Evolutionary conservation across 768 basidiomycete genomes (phyloP).

Genomic region (Boletus rubescentipes): DNA sequence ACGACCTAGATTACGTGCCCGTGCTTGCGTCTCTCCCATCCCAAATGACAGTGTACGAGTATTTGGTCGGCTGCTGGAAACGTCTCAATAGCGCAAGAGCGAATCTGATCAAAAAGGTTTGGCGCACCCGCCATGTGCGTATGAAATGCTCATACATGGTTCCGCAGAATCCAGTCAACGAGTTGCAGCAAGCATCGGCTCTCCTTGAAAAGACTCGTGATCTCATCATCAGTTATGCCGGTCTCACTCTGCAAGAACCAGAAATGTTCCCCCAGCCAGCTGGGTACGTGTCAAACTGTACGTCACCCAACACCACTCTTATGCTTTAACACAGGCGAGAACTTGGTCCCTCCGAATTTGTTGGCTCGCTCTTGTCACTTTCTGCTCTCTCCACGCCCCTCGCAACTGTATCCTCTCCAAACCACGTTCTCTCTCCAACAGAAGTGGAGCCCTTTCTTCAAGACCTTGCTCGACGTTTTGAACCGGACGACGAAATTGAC

Average conservation of each 20-base stretch:
- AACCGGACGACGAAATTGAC: slow-evolving; percentile 75
- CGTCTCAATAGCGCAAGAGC: slow-evolving; percentile 60
- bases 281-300: slow-evolving; percentile 46
- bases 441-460: slow-evolving; percentile 81
- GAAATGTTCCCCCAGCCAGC: slow-evolving; percentile 91
- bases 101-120: slow-evolving; percentile 63
- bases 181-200: slow-evolving; percentile 57
- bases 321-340: slow-evolving; percentile 47
- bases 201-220: slow-evolving; percentile 78
- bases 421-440: slow-evolving; percentile 54
- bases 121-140: not conserved
- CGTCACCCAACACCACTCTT: not conserved
- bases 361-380: slow-evolving; percentile 76
- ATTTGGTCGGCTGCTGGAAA: slow-evolving; percentile 90
- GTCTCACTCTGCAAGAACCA: slow-evolving; percentile 86
- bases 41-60: slow-evolving; percentile 83
- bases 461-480: slow-evolving; percentile 81
- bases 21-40: slow-evolving; percentile 76
- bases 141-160: slow-evolving; percentile 36
- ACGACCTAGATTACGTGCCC: slow-evolving; percentile 71
- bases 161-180: slow-evolving; percentile 50
- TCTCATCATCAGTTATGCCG: slow-evolving; percentile 84
- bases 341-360: slow-evolving; percentile 77
- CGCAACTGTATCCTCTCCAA: slow-evolving; percentile 44
- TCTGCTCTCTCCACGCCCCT: slow-evolving; percentile 69